Evolutionary conservation across 1,139 yeast genomes (phyloP), one percentile per base, ranked within the genome.

Genomic region (Geotrichum fermentans): DNA sequence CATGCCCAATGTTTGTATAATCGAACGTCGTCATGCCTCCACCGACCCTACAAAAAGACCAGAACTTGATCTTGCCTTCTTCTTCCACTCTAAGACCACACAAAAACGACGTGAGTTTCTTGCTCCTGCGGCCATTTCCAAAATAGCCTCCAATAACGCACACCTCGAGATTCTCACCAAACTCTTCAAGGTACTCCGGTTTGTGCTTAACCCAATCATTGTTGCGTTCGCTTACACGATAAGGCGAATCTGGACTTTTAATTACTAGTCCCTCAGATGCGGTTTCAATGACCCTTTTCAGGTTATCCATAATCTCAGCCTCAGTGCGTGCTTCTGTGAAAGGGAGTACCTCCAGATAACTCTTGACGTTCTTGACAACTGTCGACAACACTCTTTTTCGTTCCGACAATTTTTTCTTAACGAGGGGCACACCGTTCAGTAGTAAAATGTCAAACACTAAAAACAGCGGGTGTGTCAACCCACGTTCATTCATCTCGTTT

Each of bases 171-270:
- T 85, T 85, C 55, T 88, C 96, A 7, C 96, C 96, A 65, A 85
- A 85, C 48, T 84, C 88, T 52, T 81, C 84, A 52, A 89, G 70
- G 62, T 89, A 90, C 57, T 90, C 96, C 0, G 97, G 97, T 63
- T 92, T 92, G 1, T 90, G 78, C 61, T 92, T 92, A 24, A 87
- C 71, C 96, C 97, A 90, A 18, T 73, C 69, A 26, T 74, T 74
- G 41, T 74, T 73, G 48, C 90, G 69, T 43, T 73, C 74, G 18
- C 80, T 89, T 13, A 85, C 73, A 4, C 68, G 63, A 63, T 92
- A 92, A 18, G 66, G 69, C 14, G 85, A 75, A 5, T 70, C 67
- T 0, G 81, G 77, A 54, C 81, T 77, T 61, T 92, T 92, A 32
- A 92, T 68, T 51, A 92, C 78, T 6, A 92, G 69, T 0, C 98